Evolutionary conservation across 1,139 yeast genomes (phyloP).

Genomic region (Yamadazyma blattariae): DNA sequence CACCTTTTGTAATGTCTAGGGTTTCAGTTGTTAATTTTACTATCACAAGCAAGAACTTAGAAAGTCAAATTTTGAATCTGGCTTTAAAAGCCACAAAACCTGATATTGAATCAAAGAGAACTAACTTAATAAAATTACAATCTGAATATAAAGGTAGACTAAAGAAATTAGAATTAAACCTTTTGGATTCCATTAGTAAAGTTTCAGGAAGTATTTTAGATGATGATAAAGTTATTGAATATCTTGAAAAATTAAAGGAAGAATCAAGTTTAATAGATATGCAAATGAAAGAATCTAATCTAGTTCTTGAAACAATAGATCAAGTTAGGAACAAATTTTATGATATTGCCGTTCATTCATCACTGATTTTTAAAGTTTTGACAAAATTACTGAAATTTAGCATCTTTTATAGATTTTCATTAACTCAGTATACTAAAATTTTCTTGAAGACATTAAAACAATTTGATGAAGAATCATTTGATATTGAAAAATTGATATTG

Average conservation of each 20-base stretch:
- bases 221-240: conserved; percentile 55
- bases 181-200: conserved; percentile 57
- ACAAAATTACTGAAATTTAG: conserved; percentile 40
- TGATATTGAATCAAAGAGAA: conserved; percentile 59
- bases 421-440: conserved; percentile 42
- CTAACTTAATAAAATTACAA: conserved; percentile 51
- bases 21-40: conserved; percentile 69
- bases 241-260: conserved; percentile 61
- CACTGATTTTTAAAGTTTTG: conserved; percentile 49
- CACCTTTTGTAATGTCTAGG: conserved; percentile 60
- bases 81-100: conserved; percentile 60
- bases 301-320: conserved; percentile 54
- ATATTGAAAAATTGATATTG: conserved; percentile 24
- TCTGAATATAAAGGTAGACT: conserved; percentile 59
- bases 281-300: conserved; percentile 54
- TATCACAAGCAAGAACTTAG: conserved; percentile 63
- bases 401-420: conserved; percentile 57
- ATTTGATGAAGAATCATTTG: conserved; percentile 13
- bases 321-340: conserved; percentile 43
- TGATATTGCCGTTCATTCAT: conserved; percentile 55
- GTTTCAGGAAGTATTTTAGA: conserved; percentile 67
- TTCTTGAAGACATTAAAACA: conserved; percentile 36
- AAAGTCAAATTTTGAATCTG: conserved; percentile 58
- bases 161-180: conserved; percentile 55
- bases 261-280: conserved; percentile 56